phyloP scores from a whole-genome alignment of 2,329 filamentous ascomycete species.

The Corinectria fuckeliana region DNA sequence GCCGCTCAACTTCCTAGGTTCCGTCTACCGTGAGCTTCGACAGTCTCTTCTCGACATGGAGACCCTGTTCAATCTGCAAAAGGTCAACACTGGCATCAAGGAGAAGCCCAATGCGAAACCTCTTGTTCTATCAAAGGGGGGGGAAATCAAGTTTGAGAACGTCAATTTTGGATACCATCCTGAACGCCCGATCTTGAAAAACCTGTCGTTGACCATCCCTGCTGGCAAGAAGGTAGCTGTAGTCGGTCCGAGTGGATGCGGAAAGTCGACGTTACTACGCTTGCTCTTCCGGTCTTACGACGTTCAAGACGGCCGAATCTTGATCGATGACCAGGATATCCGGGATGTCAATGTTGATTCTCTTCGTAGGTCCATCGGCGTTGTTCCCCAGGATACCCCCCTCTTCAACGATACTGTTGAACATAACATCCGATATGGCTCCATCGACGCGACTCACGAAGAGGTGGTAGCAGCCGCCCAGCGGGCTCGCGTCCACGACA shows the following conservation, averaged over 20 bases:
- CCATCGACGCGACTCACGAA: slow-evolving; percentile 76
- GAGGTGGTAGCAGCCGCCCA: slow-evolving; percentile 79
- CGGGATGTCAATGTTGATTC: slow-evolving; percentile 83
- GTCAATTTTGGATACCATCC: slow-evolving; percentile 92
- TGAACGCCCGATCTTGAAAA: slow-evolving; percentile 84
- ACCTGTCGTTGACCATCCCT: slow-evolving; percentile 87
- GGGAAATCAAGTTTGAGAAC: slow-evolving; percentile 93
- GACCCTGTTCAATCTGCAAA: slow-evolving; percentile 95
- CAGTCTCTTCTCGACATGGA: slow-evolving; percentile 98
- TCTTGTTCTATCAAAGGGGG: slow-evolving; percentile 75
- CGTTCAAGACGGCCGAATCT: slow-evolving; percentile 80
- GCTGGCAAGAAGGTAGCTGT: slow-evolving; percentile 96
- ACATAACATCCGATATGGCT: slow-evolving; percentile 94
- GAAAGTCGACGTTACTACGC: slow-evolving; percentile 91
- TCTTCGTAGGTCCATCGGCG: slow-evolving; percentile 83
- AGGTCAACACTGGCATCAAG: slow-evolving; percentile 87
- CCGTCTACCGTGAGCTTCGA: slow-evolving; percentile 92
- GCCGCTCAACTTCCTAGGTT: slow-evolving; percentile 96
- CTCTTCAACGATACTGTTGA: slow-evolving; percentile 96
- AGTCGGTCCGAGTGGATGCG: slow-evolving; percentile 93
- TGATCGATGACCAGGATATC: slow-evolving; percentile 93
- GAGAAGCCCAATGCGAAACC: slow-evolving; percentile 78
- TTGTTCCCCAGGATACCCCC: slow-evolving; percentile 96
- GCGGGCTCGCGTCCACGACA: slow-evolving; percentile 84
- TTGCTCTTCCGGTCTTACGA: slow-evolving; percentile 96